phyloP scores from a whole-genome alignment of 306 rosid genomes.

The Pachyrhizus erosus region DNA sequence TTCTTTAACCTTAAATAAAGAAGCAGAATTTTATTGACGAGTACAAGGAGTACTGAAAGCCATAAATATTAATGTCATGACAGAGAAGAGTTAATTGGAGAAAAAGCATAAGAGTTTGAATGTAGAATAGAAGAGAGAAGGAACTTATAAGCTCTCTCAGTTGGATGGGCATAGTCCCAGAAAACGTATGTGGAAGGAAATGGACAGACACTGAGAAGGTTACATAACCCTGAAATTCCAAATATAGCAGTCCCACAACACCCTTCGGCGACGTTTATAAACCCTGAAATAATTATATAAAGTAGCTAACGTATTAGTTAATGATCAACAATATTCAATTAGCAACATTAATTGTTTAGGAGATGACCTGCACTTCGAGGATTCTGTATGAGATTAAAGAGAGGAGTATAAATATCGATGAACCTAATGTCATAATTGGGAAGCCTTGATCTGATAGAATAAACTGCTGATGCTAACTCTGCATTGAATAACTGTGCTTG shows the following conservation, averaged over 20 bases:
- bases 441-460: too few species aligned
- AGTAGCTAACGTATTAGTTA: background rate
- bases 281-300: slow-evolving; percentile 40
- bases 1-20: too few species aligned
- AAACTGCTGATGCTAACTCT: too few species aligned
- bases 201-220: background rate
- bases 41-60: background rate
- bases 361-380: too few species aligned
- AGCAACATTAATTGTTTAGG: too few species aligned
- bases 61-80: background rate
- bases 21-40: too few species aligned
- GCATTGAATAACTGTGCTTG: slow-evolving; percentile 6
- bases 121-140: slow-evolving; percentile 3
- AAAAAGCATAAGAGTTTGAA: background rate
- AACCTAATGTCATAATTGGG: slow-evolving; percentile 27
- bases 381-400: background rate
- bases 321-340: too few species aligned
- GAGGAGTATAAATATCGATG: slow-evolving; percentile 44
- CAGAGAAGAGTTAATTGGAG: background rate
- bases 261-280: background rate
- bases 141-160: slow-evolving; percentile 43
- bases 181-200: slow-evolving; percentile 31
- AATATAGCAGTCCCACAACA: slow-evolving; percentile 51
- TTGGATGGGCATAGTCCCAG: slow-evolving; percentile 59
- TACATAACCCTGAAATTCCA: slow-evolving; percentile 30